phyloP scores from a whole-genome alignment of 345 rosid genomes.

The Populus tremula region DNA sequence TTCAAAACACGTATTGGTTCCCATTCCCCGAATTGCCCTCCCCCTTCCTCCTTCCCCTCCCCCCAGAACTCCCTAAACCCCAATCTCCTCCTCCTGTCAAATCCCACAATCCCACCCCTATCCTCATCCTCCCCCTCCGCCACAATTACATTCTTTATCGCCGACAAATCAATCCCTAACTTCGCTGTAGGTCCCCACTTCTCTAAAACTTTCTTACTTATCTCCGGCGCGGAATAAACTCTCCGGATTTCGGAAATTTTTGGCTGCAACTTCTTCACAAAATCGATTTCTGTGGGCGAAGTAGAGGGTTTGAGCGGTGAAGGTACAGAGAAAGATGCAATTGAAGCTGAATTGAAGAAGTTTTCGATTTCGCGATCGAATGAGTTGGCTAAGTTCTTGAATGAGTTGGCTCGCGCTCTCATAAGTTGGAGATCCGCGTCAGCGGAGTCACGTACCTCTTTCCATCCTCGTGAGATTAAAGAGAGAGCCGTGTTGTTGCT shows the following conservation, averaged over 20 bases:
- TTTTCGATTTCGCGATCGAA: slow-evolving; percentile 88
- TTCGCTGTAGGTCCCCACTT: slow-evolving; percentile 75
- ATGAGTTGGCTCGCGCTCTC: slow-evolving; percentile 77
- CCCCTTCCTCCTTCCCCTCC: slow-evolving; percentile 41
- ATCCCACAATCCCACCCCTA: slow-evolving; percentile 40
- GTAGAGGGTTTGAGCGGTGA: slow-evolving; percentile 37
- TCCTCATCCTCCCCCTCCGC: slow-evolving; percentile 44
- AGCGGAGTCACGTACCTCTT: slow-evolving; percentile 87
- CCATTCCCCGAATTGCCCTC: slow-evolving; percentile 57
- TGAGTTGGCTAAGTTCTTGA: slow-evolving; percentile 77
- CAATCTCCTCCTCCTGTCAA: slow-evolving; percentile 38
- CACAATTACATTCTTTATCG: slow-evolving; percentile 71
- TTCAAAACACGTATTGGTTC: slow-evolving; percentile 73
- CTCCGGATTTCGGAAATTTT: slow-evolving; percentile 82
- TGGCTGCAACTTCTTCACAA: slow-evolving; percentile 86
- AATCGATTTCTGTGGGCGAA: slow-evolving; percentile 58
- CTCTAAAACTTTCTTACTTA: slow-evolving; percentile 80
- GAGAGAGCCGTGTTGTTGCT: slow-evolving; percentile 60
- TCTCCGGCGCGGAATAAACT: slow-evolving; percentile 89
- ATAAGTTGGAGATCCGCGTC: slow-evolving; percentile 89
- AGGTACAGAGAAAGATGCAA: slow-evolving; percentile 48
- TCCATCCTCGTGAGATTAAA: slow-evolving; percentile 79
- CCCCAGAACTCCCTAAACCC: slow-evolving; percentile 52
- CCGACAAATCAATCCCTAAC: slow-evolving; percentile 73
- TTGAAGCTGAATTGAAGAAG: slow-evolving; percentile 65